Evolutionary conservation across 2,329 filamentous ascomycete genomes (phyloP).

Genomic region (Drechslerella coelobrocha): DNA sequence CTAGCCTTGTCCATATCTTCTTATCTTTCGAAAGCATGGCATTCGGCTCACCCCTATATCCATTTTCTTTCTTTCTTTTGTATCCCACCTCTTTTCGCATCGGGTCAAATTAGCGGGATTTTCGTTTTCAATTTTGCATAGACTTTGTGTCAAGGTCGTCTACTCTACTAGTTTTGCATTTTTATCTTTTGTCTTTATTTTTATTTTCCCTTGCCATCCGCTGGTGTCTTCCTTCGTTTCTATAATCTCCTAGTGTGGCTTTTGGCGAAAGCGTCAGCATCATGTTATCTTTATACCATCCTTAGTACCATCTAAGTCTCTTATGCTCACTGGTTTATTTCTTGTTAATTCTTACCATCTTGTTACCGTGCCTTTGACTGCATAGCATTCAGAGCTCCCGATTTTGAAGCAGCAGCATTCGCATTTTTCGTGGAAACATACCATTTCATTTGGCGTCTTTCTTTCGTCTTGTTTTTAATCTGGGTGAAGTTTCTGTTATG

Average conservation of each 20-base stretch:
- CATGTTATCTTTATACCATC: slow-evolving; percentile 14
- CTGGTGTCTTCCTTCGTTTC: neutral
- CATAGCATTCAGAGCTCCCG: slow-evolving; percentile 4
- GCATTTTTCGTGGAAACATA: neutral
- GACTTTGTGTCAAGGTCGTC: slow-evolving; percentile 34
- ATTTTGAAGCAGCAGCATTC: neutral
- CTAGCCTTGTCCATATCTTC: slow-evolving; percentile 3
- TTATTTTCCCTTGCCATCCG: neutral
- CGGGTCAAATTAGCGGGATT: slow-evolving; percentile 16
- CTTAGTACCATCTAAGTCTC: slow-evolving; percentile 24
- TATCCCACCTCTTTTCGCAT: slow-evolving; percentile 18
- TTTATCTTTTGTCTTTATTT: slow-evolving; percentile 23
- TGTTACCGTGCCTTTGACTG: slow-evolving; percentile 14
- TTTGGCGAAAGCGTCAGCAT: slow-evolving; percentile 35
- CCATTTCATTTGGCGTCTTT: neutral
- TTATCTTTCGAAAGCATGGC: neutral
- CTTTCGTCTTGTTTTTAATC: neutral
- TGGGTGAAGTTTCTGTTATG: neutral
- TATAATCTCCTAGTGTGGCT: neutral
- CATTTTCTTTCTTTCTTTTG: slow-evolving; percentile 13
- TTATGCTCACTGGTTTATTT: neutral
- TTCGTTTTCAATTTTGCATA: slow-evolving; percentile 23
- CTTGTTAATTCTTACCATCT: slow-evolving; percentile 20
- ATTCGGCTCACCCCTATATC: neutral
- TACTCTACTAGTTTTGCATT: slow-evolving; percentile 19